Percentiles rank a stretch among this genome's conserved stretches.
Conservation (phyloP, 345 rosid species). For the Hibiscus syriacus region DNA sequence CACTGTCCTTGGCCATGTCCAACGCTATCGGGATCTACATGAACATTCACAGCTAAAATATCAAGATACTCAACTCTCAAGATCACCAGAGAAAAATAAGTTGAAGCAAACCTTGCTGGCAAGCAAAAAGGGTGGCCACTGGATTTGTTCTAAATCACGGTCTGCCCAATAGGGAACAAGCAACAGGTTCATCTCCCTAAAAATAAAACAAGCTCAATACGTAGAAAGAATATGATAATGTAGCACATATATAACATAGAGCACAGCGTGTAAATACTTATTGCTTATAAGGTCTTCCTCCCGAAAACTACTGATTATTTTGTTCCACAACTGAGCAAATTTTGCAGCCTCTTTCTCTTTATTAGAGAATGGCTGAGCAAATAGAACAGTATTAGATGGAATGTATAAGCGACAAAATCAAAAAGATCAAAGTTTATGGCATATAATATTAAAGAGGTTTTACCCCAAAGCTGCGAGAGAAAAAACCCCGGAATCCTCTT, state of each 20-base stretch:
- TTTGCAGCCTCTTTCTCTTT: constrained; percentile 81
- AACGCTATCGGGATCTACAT: constrained; percentile 88
- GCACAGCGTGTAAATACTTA: constrained; percentile 33
- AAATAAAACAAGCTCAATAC: constrained; percentile 17
- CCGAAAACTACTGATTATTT: constrained; percentile 86
- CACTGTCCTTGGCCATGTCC: constrained; percentile 99
- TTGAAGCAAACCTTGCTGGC: constrained; percentile 84
- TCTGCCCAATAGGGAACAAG: constrained; percentile 99
- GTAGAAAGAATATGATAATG: background rate
- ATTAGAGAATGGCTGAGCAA: constrained; percentile 44
- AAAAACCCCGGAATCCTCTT: constrained; percentile 64
- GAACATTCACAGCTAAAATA: constrained; percentile 1
- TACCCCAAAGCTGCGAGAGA: constrained; percentile 54
- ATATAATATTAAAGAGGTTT: constrained; percentile 1
- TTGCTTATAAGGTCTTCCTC: constrained; percentile 92
- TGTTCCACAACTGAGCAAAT: constrained; percentile 99
- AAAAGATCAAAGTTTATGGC: background rate
- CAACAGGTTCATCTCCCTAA: constrained; percentile 93
- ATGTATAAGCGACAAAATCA: background rate
- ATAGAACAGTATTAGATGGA: constrained; percentile 4
- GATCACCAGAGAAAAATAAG: background rate
- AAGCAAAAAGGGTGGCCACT: constrained; percentile 97
- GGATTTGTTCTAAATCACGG: constrained; percentile 76
- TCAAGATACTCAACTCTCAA: background rate
- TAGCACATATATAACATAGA: background rate